These are phyloP conservation scores for Vitis hybrid DNA, from an alignment of 177 flowering plant genomes.

Conservation along the genomic window DNA sequence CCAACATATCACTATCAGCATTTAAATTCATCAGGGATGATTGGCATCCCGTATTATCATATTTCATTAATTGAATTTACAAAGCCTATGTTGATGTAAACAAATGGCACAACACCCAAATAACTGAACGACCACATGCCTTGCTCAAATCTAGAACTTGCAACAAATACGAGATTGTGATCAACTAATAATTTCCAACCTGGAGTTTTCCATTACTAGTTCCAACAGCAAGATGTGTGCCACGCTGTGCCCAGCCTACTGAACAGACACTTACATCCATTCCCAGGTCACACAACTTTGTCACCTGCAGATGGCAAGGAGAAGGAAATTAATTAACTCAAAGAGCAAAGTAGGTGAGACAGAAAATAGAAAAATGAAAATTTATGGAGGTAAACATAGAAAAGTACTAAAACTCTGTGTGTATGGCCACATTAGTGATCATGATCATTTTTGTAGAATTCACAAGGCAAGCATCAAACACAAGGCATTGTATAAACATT, in stretches of 20 bases:
- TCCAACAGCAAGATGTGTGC: conserved; percentile 87
- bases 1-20: no score
- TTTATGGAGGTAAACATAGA: background rate
- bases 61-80: no score
- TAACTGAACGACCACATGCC: no score
- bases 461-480: no score
- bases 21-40: no score
- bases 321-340: background rate
- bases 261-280: conserved; percentile 88
- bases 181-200: conserved; percentile 34
- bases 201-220: conserved; percentile 84
- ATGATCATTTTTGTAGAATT: no score
- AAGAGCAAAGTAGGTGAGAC: background rate
- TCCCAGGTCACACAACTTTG: conserved; percentile 88
- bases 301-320: conserved; percentile 56
- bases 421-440: no score
- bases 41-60: no score
- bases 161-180: background rate
- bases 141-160: no score
- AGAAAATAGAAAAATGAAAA: background rate
- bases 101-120: no score
- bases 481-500: no score
- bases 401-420: background rate
- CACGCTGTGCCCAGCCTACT: conserved; percentile 93
- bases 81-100: no score